phyloP scores from a whole-genome alignment of 305 asterid species.

The Andrographis paniculata region DNA sequence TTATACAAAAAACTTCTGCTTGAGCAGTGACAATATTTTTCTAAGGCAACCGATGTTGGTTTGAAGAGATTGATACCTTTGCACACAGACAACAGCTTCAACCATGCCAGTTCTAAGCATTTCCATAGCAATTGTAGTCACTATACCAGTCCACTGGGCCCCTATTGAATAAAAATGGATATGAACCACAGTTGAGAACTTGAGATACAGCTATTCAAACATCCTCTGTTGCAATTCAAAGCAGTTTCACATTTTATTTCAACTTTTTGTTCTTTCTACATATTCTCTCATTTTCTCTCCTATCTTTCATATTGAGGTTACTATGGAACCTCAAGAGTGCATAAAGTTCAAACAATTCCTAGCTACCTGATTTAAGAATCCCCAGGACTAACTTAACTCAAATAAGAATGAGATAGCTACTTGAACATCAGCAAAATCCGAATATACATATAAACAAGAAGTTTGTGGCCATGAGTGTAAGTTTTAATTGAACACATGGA shows the following conservation, averaged over 20 bases:
- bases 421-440: no score
- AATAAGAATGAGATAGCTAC: no score
- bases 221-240: neutral
- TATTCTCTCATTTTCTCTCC: neutral
- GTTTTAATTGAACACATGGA: no score
- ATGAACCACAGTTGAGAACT: slow-evolving; percentile 8
- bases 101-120: slow-evolving; percentile 91
- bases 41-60: slow-evolving; percentile 11
- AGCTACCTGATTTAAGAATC: neutral
- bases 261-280: neutral
- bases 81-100: slow-evolving; percentile 95
- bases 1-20: slow-evolving; percentile 4
- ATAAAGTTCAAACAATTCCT: neutral
- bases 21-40: slow-evolving; percentile 15
- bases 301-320: neutral
- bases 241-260: neutral
- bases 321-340: neutral
- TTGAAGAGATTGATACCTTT: slow-evolving; percentile 42
- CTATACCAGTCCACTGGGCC: slow-evolving; percentile 99
- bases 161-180: slow-evolving; percentile 33
- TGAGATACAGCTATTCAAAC: neutral
- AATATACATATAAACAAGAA: no score
- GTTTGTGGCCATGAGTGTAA: no score
- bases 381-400: neutral
- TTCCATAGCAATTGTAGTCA: slow-evolving; percentile 91